phyloP scores from a whole-genome alignment of 345 rosid species.

The Euclidium syriacum region DNA sequence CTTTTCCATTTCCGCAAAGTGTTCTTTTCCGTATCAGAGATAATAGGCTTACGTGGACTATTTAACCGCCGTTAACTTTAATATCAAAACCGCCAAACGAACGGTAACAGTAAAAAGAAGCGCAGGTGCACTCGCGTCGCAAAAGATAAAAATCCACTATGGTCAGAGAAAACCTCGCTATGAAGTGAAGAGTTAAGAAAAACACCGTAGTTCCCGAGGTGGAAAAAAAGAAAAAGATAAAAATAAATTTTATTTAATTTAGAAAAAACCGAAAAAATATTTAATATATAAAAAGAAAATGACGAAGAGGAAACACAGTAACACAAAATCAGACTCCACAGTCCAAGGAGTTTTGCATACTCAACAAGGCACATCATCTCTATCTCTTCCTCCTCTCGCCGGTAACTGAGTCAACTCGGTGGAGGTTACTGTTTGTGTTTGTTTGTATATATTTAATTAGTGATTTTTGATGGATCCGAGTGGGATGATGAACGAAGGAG shows the following conservation, averaged over 20 bases:
- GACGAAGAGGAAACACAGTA: constrained; percentile 17
- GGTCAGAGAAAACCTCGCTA: constrained; percentile 14
- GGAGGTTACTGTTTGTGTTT: neutral
- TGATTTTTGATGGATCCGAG: constrained; percentile 61
- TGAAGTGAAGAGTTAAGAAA: neutral
- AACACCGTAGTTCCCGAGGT: constrained; percentile 18
- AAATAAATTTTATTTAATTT: neutral
- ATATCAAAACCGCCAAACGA: neutral
- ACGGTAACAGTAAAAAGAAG: neutral
- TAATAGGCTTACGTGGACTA: neutral
- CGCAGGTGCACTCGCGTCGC: neutral
- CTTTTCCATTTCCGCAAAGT: neutral
- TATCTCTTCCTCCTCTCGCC: constrained; percentile 4
- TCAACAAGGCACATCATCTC: neutral
- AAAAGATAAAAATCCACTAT: neutral
- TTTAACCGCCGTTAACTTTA: neutral
- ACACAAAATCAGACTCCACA: constrained; percentile 42
- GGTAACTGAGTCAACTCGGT: constrained; percentile 15
- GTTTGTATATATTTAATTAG: neutral
- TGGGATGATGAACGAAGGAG: constrained; percentile 51
- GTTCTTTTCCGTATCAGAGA: neutral
- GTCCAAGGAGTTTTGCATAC: constrained; percentile 42
- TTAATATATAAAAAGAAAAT: constrained; percentile 3
- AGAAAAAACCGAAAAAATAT: neutral
- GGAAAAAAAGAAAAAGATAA: neutral